phyloP scores from a whole-genome alignment of 108 stramenopile species.

The Stephanodiscus triporus region DNA sequence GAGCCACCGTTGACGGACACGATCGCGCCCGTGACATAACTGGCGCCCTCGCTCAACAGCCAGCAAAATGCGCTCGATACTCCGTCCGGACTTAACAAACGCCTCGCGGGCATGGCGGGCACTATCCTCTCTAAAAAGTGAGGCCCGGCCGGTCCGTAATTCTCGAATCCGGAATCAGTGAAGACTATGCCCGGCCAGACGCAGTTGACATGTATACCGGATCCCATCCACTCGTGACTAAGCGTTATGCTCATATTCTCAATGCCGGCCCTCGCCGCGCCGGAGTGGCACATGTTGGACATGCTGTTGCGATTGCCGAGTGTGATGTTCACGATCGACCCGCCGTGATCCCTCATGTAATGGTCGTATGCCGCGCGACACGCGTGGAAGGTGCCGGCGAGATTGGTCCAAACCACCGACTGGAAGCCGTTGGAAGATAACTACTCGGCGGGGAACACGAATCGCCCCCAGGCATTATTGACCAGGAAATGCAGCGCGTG shows the following conservation, averaged over 20 bases:
- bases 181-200: slow-evolving; percentile 87
- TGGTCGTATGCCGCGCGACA: slow-evolving; percentile 78
- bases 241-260: slow-evolving; percentile 89
- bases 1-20: slow-evolving; percentile 76
- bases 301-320: slow-evolving; percentile 87
- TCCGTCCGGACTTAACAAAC: slow-evolving; percentile 75
- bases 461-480: slow-evolving; percentile 89
- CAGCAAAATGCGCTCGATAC: slow-evolving; percentile 72
- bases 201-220: slow-evolving; percentile 80
- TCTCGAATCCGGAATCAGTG: slow-evolving; percentile 82
- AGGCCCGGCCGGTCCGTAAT: slow-evolving; percentile 77
- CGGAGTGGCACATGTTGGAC: slow-evolving; percentile 84
- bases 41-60: slow-evolving; percentile 71
- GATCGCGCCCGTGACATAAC: slow-evolving; percentile 73
- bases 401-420: slow-evolving; percentile 82
- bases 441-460: slow-evolving; percentile 69
- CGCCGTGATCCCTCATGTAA: slow-evolving; percentile 81
- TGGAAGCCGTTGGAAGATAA: slow-evolving; percentile 70
- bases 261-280: slow-evolving; percentile 82
- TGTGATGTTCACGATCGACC: slow-evolving; percentile 86
- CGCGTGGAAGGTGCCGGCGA: slow-evolving; percentile 80
- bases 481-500: slow-evolving; percentile 74
- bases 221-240: slow-evolving; percentile 86
- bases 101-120: slow-evolving; percentile 64
- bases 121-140: slow-evolving; percentile 58